Conservation (phyloP, 192 early-diverging fungal species). For the Piromyces sp. region DNA sequence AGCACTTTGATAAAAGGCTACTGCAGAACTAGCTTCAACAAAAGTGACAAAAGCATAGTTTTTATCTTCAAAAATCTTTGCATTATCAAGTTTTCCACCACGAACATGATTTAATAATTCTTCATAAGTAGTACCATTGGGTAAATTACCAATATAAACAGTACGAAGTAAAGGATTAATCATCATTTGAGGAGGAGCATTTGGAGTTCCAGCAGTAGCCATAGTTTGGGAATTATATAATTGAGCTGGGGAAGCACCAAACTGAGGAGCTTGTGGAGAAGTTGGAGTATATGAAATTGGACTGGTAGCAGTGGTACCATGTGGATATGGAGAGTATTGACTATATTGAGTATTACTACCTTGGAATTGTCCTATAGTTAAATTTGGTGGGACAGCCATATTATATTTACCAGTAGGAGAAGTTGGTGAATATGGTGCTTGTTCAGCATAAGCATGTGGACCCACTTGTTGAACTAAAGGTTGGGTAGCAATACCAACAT, state of each 20-base stretch:
- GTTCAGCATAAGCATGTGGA: background rate
- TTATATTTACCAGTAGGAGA: background rate
- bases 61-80: slow-evolving; percentile 55
- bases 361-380: background rate
- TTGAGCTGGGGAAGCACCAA: background rate
- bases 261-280: background rate
- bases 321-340: background rate
- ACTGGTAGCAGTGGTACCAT: background rate
- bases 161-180: slow-evolving; percentile 28
- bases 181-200: background rate
- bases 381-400: background rate
- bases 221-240: background rate
- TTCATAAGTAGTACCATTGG: slow-evolving; percentile 27
- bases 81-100: slow-evolving; percentile 46
- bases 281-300: background rate
- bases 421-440: background rate
- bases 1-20: slow-evolving; percentile 36
- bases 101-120: slow-evolving; percentile 56
- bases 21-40: slow-evolving; percentile 43
- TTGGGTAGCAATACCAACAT: background rate
- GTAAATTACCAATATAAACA: slow-evolving; percentile 66
- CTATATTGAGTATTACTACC: background rate
- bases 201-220: background rate
- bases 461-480: background rate
- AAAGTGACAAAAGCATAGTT: slow-evolving; percentile 71